Evolutionary conservation across 768 basidiomycete species (phyloP), one percentile per base, ranked within the genome.

Genomic region (Mycena alexandri): DNA sequence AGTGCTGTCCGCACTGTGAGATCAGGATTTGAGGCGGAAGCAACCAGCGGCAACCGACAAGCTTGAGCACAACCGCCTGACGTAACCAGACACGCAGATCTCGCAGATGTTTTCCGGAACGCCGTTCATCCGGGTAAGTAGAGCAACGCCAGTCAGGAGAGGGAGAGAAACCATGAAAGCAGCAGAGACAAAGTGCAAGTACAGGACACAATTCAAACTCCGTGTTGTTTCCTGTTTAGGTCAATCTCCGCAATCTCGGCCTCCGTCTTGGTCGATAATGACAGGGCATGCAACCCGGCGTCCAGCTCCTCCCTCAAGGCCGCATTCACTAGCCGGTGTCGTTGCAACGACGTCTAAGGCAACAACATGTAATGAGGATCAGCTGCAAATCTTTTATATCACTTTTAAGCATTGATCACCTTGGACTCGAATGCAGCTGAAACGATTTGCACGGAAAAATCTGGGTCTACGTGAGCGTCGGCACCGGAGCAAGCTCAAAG

Each of bases 311-410:
- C 89, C 21, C 89, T 84, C 36, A 95, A 82, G 3, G 89, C 87
- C 9, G 86, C 82, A 76, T 94, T 89, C 52, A 95, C 85, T 82
- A 95, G 85, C 52, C 93, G 86, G 79, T 95, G 94, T 53, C 94
- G 88, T 75, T 94, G 91, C 81, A 95, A 87, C 12, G 89, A 89
- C 22, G 80, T 87, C 93, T 94, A 70, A 41, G 61, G 60, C 36
- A 71, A 48, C 59, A 36, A 63, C 67, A n/a, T n/a, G n/a, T n/a
- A n/a, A n/a, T n/a, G n/a, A n/a, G 42, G 36, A 65, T 56, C 59
- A 21, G 67, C 56, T 17, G 41, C 62, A 34, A 65, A 58, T n/a
- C n/a, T n/a, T n/a, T n/a, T n/a, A n/a, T n/a, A n/a, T 70, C 58
- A 61, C 19, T 52, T 34, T 59, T 57, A 54, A 63, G 41, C 36